phyloP scores from a whole-genome alignment of 2,329 filamentous ascomycete species.

The Clarireedia sp. region DNA sequence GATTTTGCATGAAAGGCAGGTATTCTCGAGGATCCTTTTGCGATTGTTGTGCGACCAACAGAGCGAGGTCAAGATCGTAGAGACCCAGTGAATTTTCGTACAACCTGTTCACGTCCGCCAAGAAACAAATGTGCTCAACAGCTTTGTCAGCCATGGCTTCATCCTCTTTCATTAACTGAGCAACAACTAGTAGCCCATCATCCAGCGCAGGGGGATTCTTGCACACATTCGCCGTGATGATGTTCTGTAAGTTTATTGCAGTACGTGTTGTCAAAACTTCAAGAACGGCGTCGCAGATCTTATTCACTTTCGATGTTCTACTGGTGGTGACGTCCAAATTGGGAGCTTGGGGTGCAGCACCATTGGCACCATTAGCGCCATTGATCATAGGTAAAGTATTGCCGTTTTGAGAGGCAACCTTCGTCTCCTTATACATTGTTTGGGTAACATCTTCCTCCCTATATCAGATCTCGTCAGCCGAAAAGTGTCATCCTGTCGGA shows the following conservation, averaged over 20 bases:
- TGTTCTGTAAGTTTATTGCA: slow-evolving; percentile 69
- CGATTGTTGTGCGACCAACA: slow-evolving; percentile 89
- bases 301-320: slow-evolving; percentile 64
- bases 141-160: slow-evolving; percentile 73
- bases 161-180: slow-evolving; percentile 60
- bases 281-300: slow-evolving; percentile 79
- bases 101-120: slow-evolving; percentile 84
- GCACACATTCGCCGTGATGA: slow-evolving; percentile 90
- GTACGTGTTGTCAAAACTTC: slow-evolving; percentile 54
- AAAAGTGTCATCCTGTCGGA: slow-evolving; percentile 16
- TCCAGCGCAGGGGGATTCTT: slow-evolving; percentile 86
- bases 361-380: slow-evolving; percentile 14
- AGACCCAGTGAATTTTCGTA: slow-evolving; percentile 86
- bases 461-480: slow-evolving; percentile 17
- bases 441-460: slow-evolving; percentile 87
- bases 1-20: slow-evolving; percentile 81
- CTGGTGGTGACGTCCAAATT: slow-evolving; percentile 14
- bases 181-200: slow-evolving; percentile 72
- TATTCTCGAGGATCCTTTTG: slow-evolving; percentile 95
- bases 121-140: slow-evolving; percentile 94
- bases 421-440: slow-evolving; percentile 88
- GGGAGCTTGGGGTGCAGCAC: not conserved
- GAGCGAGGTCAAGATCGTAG: slow-evolving; percentile 82
- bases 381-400: slow-evolving; percentile 22
- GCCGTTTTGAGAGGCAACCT: slow-evolving; percentile 35